Percentiles rank a stretch among this genome's conserved stretches.
These are phyloP conservation scores for Lactifluus piperatus DNA, from an alignment of 768 basidiomycete species.

Conservation along the genomic window DNA sequence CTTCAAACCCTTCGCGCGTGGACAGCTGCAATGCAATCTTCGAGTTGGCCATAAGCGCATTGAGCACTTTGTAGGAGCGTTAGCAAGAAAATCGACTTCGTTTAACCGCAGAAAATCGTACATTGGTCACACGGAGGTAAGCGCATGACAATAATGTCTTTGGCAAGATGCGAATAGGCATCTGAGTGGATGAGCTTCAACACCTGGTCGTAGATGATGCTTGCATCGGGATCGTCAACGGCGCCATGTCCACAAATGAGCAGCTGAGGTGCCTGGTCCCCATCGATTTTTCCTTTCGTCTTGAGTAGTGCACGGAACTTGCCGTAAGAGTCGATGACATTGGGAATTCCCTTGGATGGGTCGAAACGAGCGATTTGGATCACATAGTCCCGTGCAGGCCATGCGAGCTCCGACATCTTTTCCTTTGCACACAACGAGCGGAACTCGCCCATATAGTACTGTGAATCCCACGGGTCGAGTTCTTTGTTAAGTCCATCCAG, in stretches of 20 bases:
- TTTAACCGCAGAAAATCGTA: slow-evolving; percentile 30
- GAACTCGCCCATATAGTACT: slow-evolving; percentile 88
- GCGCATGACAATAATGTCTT: slow-evolving; percentile 38
- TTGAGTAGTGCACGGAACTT: slow-evolving; percentile 64
- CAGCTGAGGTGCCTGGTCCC: slow-evolving; percentile 59
- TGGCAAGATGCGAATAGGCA: slow-evolving; percentile 33
- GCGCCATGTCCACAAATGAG: slow-evolving; percentile 86
- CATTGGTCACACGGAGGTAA: slow-evolving; percentile 79
- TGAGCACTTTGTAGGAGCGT: slow-evolving; percentile 48
- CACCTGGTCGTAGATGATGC: slow-evolving; percentile 80
- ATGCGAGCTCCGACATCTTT: slow-evolving; percentile 70
- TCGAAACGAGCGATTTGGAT: slow-evolving; percentile 94
- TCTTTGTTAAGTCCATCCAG: slow-evolving; percentile 95
- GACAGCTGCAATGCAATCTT: slow-evolving; percentile 89
- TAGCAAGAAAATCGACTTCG: background rate
- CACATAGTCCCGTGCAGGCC: slow-evolving; percentile 79
- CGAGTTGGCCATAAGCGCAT: slow-evolving; percentile 81
- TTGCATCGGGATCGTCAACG: slow-evolving; percentile 92
- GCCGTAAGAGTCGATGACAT: slow-evolving; percentile 81
- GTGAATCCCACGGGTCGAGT: slow-evolving; percentile 68
- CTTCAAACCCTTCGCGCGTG: slow-evolving; percentile 92
- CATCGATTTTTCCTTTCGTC: slow-evolving; percentile 34
- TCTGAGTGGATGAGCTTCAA: slow-evolving; percentile 43
- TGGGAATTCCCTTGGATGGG: slow-evolving; percentile 75
- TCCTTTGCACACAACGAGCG: slow-evolving; percentile 65